Base-by-base conservation (phyloP, 2,329 filamentous ascomycete genomes). In the Sporothrix phasma region DNA sequence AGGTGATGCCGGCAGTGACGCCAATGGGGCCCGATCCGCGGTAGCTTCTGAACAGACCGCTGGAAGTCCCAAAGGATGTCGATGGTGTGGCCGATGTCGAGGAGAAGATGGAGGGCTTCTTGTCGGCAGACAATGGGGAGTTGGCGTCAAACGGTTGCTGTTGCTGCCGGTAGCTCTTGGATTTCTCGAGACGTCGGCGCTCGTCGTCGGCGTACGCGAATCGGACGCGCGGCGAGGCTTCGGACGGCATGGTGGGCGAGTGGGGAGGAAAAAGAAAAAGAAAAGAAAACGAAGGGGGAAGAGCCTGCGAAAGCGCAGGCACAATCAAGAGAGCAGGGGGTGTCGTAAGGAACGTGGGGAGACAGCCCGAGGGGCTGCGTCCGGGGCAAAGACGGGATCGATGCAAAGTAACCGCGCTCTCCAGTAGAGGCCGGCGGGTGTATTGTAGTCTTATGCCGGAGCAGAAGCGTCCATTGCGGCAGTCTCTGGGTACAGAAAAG, bases 201-300 rank as follows among this genome's bases (percentile, higher is more conserved):
- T 80, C 78, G 64, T 79, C 75, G 65, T 80, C 81, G 71, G 74
- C 73, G 66, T 79, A 77, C 53, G 80, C 80, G 70, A 86, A 86
- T 68, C 83, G 80, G 67, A 86, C 81, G 67, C 82, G 79, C 60
- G 82, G 80, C 11, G 82, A 82, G 41, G 78, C 73, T 67, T 85
- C 82, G 69, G 77, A 72, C 70, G 74, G 69, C 74, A 75, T 76
- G 45, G 7, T 63, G 56, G 29, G 54, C 45, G 41, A 7, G 13
- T n/a, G 34, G 22, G 22, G 45, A 13, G 11, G n/a, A 22, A 24
- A 19, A 13, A 24, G 41, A 24, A n/a, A 22, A 24, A 19, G n/a
- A 24, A 31, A 24, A n/a, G n/a, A n/a, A n/a, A n/a, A n/a, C n/a
- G n/a, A n/a, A 19, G 31, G 7, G 15, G 11, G n/a, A 7, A 45